phyloP scores from a whole-genome alignment of 2,329 filamentous ascomycete species.

The Fusarium poae region DNA sequence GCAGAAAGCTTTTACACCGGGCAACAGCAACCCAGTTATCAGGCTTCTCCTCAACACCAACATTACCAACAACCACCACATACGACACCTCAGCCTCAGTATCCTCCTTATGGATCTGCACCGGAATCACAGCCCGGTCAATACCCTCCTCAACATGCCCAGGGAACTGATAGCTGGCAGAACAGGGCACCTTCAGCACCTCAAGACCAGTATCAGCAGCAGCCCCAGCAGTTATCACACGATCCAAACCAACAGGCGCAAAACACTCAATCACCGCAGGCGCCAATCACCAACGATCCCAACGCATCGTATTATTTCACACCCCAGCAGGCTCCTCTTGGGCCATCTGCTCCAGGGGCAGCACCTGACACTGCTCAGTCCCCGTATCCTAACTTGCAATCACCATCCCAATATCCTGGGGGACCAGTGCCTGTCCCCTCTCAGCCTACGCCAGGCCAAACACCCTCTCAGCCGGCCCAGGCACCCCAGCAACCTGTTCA shows the following conservation, averaged over 20 bases:
- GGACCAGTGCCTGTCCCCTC: slow-evolving; percentile 56
- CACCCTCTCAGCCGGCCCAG: slow-evolving; percentile 49
- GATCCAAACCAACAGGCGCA: slow-evolving; percentile 49
- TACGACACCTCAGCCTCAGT: slow-evolving; percentile 55
- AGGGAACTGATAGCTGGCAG: slow-evolving; percentile 67
- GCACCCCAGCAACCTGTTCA: slow-evolving; percentile 48
- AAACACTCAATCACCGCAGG: slow-evolving; percentile 49
- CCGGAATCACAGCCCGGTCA: slow-evolving; percentile 57
- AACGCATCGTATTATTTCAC: slow-evolving; percentile 71
- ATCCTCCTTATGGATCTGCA: slow-evolving; percentile 59
- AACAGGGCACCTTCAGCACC: slow-evolving; percentile 56
- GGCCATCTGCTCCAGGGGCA: slow-evolving; percentile 56
- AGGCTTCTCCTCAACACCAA: slow-evolving; percentile 61
- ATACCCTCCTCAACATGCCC: slow-evolving; percentile 62
- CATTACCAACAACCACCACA: slow-evolving; percentile 52
- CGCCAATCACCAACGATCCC: slow-evolving; percentile 60
- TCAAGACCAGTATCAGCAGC: slow-evolving; percentile 51
- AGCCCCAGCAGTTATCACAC: slow-evolving; percentile 31
- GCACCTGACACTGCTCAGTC: slow-evolving; percentile 61
- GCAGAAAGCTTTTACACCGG: slow-evolving; percentile 88
- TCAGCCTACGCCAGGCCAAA: slow-evolving; percentile 52
- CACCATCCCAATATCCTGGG: slow-evolving; percentile 60
- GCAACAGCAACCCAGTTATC: slow-evolving; percentile 66
- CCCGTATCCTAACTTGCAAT: slow-evolving; percentile 66
- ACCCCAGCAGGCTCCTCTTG: slow-evolving; percentile 55